phyloP scores from a whole-genome alignment of 73 alveolate genomes.

The Loxodes magnus region DNA sequence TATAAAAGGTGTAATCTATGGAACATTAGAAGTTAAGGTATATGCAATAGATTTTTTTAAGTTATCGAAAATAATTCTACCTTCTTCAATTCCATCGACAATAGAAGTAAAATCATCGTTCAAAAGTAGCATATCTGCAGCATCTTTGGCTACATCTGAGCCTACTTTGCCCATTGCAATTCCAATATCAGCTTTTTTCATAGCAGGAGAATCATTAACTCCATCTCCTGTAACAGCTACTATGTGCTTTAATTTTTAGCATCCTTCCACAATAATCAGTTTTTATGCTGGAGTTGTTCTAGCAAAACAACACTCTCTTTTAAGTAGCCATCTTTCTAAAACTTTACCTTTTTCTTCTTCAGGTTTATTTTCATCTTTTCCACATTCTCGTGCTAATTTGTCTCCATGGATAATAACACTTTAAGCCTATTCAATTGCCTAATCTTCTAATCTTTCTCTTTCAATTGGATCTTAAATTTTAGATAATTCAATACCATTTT shows the following conservation, averaged over 20 bases:
- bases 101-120: conserved; percentile 38
- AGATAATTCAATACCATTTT: conserved; percentile 25
- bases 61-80: conserved; percentile 87
- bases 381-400: conserved; percentile 33
- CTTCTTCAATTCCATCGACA: conserved; percentile 74
- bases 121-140: conserved; percentile 71
- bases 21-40: conserved; percentile 55
- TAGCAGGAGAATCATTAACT: conserved; percentile 99
- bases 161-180: conserved; percentile 50
- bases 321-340: conserved; percentile 43
- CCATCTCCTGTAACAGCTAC: conserved; percentile 99
- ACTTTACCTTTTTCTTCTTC: conserved; percentile 58
- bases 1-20: conserved; percentile 73
- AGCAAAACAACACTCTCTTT: conserved; percentile 88
- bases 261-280: conserved; percentile 85
- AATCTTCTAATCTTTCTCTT: too few relatives aligned
- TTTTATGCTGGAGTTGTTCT: conserved; percentile 93
- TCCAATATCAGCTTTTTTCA: conserved; percentile 94
- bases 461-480: too few relatives aligned
- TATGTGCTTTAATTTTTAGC: conserved; percentile 72
- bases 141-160: conserved; percentile 76
- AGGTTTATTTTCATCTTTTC: conserved; percentile 39
- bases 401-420: conserved; percentile 79
- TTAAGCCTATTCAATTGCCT: conserved; percentile 38
- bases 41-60: conserved; percentile 62